phyloP scores from a whole-genome alignment of 1,139 yeast genomes.

The Eremothecium cymbalariae region DNA sequence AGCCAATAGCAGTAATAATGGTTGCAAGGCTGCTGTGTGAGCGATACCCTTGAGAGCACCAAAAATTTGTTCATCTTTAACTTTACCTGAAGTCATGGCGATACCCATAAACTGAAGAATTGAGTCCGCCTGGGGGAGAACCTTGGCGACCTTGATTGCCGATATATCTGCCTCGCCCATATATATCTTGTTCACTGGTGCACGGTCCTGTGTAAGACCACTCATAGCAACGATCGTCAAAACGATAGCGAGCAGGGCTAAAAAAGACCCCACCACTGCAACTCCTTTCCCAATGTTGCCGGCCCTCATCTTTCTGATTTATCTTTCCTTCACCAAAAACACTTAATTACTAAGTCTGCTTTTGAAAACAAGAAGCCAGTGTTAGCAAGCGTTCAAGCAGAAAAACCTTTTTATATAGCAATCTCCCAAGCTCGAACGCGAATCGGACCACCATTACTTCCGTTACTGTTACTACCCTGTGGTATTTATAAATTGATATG shows the following conservation, averaged over 20 bases:
- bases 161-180: slow-evolving; percentile 30
- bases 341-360: no score
- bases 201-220: slow-evolving; percentile 27
- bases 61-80: slow-evolving; percentile 18
- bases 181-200: slow-evolving; percentile 27
- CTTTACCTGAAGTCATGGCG: slow-evolving; percentile 22
- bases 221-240: slow-evolving; percentile 25
- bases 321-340: no score
- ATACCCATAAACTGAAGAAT: slow-evolving; percentile 25
- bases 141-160: slow-evolving; percentile 30
- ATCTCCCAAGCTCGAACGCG: no score
- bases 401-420: no score
- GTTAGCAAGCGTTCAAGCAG: no score
- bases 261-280: slow-evolving; percentile 16
- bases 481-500: no score
- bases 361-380: no score
- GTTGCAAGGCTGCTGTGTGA: slow-evolving; percentile 23
- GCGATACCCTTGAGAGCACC: slow-evolving; percentile 23
- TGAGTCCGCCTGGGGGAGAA: slow-evolving; percentile 26
- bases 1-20: slow-evolving; percentile 23
- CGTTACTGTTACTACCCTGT: no score
- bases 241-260: slow-evolving; percentile 22
- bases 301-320: no score
- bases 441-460: no score
- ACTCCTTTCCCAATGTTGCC: slow-evolving; percentile 8